Conservation (phyloP, 768 basidiomycete species). For the Cystofilobasidium bisporidii region DNA sequence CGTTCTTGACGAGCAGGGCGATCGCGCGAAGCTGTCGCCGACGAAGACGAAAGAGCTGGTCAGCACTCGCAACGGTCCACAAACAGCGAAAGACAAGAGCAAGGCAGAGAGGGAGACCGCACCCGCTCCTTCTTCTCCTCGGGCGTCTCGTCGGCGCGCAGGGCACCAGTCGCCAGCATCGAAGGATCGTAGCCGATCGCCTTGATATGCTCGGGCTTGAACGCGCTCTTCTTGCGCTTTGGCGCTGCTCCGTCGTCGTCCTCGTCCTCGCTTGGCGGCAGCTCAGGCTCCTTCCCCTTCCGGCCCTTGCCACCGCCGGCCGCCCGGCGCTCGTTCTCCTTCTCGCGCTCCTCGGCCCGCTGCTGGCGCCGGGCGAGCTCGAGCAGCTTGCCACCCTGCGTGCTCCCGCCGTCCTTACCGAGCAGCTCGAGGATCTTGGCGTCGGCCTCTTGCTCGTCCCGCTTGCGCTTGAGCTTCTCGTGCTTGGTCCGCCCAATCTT, state of each 20-base stretch:
- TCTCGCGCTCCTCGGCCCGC: conserved; percentile 27
- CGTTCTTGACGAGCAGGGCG: conserved; percentile 16
- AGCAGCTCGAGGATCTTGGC: conserved; percentile 53
- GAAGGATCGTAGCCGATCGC: conserved; percentile 72
- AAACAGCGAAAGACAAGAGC: background rate
- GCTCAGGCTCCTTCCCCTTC: background rate
- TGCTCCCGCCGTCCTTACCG: conserved; percentile 35
- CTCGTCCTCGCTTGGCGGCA: conserved; percentile 19
- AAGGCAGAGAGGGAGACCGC: background rate
- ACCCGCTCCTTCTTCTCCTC: conserved; percentile 16
- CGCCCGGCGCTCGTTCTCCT: conserved; percentile 26
- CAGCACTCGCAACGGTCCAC: background rate
- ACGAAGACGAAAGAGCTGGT: background rate
- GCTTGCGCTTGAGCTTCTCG: conserved; percentile 58
- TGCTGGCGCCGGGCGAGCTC: conserved; percentile 26
- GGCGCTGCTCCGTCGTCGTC: conserved; percentile 30
- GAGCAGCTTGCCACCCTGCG: conserved; percentile 24
- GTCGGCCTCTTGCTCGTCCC: conserved; percentile 47
- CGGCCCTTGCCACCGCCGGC: background rate
- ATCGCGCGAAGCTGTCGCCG: conserved; percentile 13
- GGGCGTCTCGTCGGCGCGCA: conserved; percentile 10
- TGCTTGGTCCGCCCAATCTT: conserved; percentile 70
- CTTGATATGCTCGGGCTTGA: conserved; percentile 59
- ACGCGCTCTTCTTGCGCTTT: conserved; percentile 45
- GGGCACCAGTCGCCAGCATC: background rate